Evolutionary conservation across 257 asterid species (phyloP), one percentile per base, ranked within the genome.

Genomic region (Paraleonurus japonicus): DNA sequence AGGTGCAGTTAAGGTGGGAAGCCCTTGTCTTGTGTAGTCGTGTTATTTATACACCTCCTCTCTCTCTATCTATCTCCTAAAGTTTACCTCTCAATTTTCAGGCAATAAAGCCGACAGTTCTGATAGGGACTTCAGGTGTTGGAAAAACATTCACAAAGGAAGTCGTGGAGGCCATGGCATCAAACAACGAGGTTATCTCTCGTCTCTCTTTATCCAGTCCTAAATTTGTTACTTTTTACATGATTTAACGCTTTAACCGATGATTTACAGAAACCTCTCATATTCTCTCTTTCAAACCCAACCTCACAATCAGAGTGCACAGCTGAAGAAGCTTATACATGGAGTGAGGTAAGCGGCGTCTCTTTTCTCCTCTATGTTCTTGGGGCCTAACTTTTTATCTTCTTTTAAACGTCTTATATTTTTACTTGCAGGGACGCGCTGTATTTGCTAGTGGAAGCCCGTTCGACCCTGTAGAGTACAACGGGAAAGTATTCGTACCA

Each of bases 401-500:
- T 59, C 61, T 39, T 76, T 65, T 48, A 71, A 43, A 33, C 33
- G 20, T 30, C 17, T 24, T 19, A 16, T 22, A 7, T 55, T 47
- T 54, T 10, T 37, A 51, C 67, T 67, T 71, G 35, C 82, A 94
- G 96, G 96, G 98, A 15, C 91, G 95, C 7, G 94, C 97, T 39
- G 83, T 92, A 60, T 95, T 80, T 75, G 90, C 95, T 43, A 95
- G 99, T 75, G 99, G 99, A 79, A 92, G 99, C 76, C 99, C 99
- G 30, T 95, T 95, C 71, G 88, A 83, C 69, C 87, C 97, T 11
- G 86, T 91, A 13, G 97, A 95, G 81, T 88, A 83, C 78, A 74
- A 92, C 0, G 96, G 96, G 55, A 77, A 86, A 75, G 71, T 65
- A 28, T 89, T 79, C 47, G 82, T 84, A 59, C 95, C 99, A 16